These are phyloP conservation scores for Russula ochroleuca DNA, from an alignment of 768 basidiomycete species.

Conservation along the genomic window DNA sequence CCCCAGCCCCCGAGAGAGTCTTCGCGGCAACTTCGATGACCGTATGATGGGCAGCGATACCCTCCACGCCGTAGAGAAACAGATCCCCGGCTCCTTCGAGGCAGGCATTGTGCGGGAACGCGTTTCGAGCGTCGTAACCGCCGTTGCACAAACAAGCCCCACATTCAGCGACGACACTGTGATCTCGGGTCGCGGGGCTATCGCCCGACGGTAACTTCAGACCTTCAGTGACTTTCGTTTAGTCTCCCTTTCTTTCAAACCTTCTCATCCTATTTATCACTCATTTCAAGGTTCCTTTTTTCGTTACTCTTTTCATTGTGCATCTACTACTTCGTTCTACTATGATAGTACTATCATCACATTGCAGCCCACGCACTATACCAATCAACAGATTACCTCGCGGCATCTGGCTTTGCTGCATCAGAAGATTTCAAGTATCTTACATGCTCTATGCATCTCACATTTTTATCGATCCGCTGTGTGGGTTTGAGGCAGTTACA, in stretches of 20 bases:
- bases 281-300: conserved; percentile 20
- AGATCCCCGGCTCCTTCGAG: conserved; percentile 32
- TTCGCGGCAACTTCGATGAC: conserved; percentile 43
- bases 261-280: conserved; percentile 22
- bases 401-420: conserved; percentile 13
- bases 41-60: conserved; percentile 20
- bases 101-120: conserved; percentile 47
- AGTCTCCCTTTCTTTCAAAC: neutral
- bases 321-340: conserved; percentile 5
- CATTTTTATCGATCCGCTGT: conserved; percentile 15
- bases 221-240: neutral
- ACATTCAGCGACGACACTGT: conserved; percentile 43
- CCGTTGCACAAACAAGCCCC: conserved; percentile 42
- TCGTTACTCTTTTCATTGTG: conserved; percentile 3
- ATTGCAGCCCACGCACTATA: conserved; percentile 13
- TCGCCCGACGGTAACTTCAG: conserved; percentile 6
- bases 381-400: conserved; percentile 4
- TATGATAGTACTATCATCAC: neutral
- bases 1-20: conserved; percentile 63
- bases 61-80: conserved; percentile 31
- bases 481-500: conserved; percentile 14
- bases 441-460: conserved; percentile 22
- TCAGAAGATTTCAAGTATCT: neutral
- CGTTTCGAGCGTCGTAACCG: conserved; percentile 51
- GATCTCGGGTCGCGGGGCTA: conserved; percentile 5